Evolutionary conservation across 2,329 filamentous ascomycete genomes (phyloP).

Genomic region (Massarina eburnea): DNA sequence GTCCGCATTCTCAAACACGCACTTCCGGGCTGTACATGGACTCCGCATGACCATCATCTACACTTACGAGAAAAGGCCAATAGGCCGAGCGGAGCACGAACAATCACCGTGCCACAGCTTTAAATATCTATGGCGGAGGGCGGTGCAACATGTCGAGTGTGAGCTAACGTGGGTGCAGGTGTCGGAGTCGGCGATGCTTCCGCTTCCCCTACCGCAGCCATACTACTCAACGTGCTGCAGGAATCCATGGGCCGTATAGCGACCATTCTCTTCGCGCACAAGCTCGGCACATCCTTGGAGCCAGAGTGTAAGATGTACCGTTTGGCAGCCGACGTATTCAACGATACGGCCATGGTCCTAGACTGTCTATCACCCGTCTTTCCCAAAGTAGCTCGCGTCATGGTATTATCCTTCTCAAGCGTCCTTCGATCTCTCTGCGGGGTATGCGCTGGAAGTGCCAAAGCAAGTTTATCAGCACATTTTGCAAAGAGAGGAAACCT

Average conservation of each 20-base stretch:
- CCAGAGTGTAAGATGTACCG: slow-evolving; percentile 90
- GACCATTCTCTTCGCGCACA: slow-evolving; percentile 84
- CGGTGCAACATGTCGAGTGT: not conserved
- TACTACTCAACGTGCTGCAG: slow-evolving; percentile 81
- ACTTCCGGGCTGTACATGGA: slow-evolving; percentile 14
- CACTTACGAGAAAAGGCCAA: slow-evolving; percentile 2
- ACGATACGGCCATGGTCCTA: slow-evolving; percentile 83
- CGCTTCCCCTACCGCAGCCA: slow-evolving; percentile 76
- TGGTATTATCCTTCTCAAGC: slow-evolving; percentile 61
- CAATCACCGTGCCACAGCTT: not conserved
- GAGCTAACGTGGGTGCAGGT: slow-evolving; percentile 44
- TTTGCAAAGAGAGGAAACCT: slow-evolving; percentile 87
- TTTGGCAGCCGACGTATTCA: slow-evolving; percentile 84
- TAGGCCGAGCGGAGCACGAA: not conserved
- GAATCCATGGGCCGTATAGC: slow-evolving; percentile 79
- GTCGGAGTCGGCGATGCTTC: slow-evolving; percentile 83
- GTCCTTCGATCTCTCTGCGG: slow-evolving; percentile 74
- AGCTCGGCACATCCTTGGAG: slow-evolving; percentile 78
- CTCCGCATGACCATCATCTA: slow-evolving; percentile 4
- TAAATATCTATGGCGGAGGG: not conserved
- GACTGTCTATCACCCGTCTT: slow-evolving; percentile 79
- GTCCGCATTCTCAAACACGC: slow-evolving; percentile 6
- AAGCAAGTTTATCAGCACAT: slow-evolving; percentile 87
- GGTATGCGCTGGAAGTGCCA: slow-evolving; percentile 85
- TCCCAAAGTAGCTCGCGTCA: slow-evolving; percentile 59